These are phyloP conservation scores for Claviceps sp. DNA, from an alignment of 2,329 filamentous ascomycete species.

Conservation along the genomic window DNA sequence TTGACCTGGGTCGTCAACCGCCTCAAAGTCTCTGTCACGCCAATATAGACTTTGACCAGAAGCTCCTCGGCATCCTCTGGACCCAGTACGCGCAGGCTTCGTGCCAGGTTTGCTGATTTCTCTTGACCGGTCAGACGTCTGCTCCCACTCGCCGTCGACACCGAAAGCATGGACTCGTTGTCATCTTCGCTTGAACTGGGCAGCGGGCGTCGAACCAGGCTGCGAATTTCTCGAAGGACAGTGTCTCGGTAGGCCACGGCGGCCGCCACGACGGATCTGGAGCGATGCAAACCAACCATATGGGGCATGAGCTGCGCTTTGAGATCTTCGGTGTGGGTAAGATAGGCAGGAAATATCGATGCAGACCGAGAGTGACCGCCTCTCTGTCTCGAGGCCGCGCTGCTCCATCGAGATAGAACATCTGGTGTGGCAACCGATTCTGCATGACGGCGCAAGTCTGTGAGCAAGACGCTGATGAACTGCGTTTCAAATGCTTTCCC, in stretches of 20 bases:
- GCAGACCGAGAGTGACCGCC: slow-evolving; percentile 53
- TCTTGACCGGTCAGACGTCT: slow-evolving; percentile 66
- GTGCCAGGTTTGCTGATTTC: slow-evolving; percentile 75
- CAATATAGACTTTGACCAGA: slow-evolving; percentile 70
- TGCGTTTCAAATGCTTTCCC: slow-evolving; percentile 75
- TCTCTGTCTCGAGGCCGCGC: slow-evolving; percentile 57
- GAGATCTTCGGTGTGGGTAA: slow-evolving; percentile 57
- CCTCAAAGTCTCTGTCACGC: slow-evolving; percentile 74
- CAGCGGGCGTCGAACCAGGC: slow-evolving; percentile 68
- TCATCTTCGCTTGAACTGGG: slow-evolving; percentile 93
- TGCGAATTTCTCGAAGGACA: slow-evolving; percentile 74
- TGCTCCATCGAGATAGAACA: slow-evolving; percentile 76
- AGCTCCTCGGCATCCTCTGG: slow-evolving; percentile 74
- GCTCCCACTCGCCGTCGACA: slow-evolving; percentile 60
- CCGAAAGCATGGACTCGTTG: slow-evolving; percentile 75
- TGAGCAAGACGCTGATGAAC: slow-evolving; percentile 65
- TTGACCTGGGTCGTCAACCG: slow-evolving; percentile 85
- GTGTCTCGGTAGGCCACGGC: slow-evolving; percentile 76
- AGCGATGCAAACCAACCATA: slow-evolving; percentile 67
- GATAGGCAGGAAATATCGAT: slow-evolving; percentile 64
- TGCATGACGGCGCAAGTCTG: slow-evolving; percentile 69
- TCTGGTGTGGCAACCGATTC: slow-evolving; percentile 56
- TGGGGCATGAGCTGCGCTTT: slow-evolving; percentile 57
- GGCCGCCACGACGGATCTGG: slow-evolving; percentile 66
- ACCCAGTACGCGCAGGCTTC: slow-evolving; percentile 76